Base-by-base conservation (phyloP, 768 basidiomycete species). In the Sistotremastrum niveocremeum region DNA sequence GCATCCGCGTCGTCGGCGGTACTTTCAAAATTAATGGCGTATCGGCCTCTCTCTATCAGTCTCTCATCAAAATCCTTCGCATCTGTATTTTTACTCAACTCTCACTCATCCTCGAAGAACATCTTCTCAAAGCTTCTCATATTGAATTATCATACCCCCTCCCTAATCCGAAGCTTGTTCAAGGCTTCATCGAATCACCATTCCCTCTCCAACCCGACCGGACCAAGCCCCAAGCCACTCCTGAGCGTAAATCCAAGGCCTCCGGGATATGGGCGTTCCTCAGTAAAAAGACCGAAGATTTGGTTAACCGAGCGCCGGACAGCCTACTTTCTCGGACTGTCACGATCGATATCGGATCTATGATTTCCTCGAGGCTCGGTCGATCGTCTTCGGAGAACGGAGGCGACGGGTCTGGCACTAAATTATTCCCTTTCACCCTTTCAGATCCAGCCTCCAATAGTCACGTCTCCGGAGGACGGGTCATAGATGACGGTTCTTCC, bases 101-200 rank as follows among this genome's bases (percentile, higher is more conserved):
- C 1, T 75, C 77, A 1, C 65, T 79, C 34, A 49, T 77, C 4
- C 71, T 82, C 10, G 81, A 82, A 53, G 77, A 81, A 54, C 67
- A 72, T 35, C 57, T 80, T 4, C 65, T 81, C 31, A 46, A 61
- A 4, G 67, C 77, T 56, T 75, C 70, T 1, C 60, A 68, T 42
- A 67, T 79, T n/a, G 57, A 60, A 5, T 59, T 81, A 34, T 62
- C 58, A 34, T 72, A 67, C 44, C 68, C 70, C 4, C 54, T 60
- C 48, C 59, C 40, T 35, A 10, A 47, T 43, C 30, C 47, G 40
- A 9, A 39, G 9, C 29, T 41, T 38, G n/a, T 42, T 33, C 30
- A 33, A 40, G 7, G 41, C 48, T 38, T 42, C 39, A 9, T 9
- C 9, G 30, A 10, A 39, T 11, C 41, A 35, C 59, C 28, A 55